Conservation (phyloP, 345 rosid species). For the Populus nigra region DNA sequence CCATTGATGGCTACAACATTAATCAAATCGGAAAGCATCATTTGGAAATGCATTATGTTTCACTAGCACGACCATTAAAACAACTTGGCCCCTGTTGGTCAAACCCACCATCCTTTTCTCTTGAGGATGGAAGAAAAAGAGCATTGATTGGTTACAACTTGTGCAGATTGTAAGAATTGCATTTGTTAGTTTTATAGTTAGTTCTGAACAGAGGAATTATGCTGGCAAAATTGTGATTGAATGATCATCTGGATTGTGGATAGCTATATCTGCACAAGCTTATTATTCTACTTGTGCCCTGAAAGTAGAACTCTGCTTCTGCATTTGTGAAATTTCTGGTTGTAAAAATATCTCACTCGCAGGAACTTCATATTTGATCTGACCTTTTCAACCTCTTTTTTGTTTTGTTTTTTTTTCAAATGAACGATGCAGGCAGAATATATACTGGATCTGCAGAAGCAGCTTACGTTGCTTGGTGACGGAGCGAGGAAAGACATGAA, state of each 20-base stretch:
- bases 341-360: background rate
- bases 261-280: background rate
- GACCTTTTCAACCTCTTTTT: background rate
- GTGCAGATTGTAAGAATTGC: too few relatives aligned
- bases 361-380: background rate
- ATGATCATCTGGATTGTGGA: background rate
- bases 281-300: background rate
- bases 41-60: too few relatives aligned
- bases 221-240: background rate
- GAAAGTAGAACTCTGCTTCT: background rate
- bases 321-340: background rate
- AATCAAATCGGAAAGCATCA: too few relatives aligned
- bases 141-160: too few relatives aligned
- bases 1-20: too few relatives aligned
- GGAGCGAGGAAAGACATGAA: slow-evolving; percentile 64
- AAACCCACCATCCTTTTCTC: too few relatives aligned
- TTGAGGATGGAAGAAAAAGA: too few relatives aligned
- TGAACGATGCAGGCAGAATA: slow-evolving; percentile 60
- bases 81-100: too few relatives aligned
- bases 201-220: too few relatives aligned
- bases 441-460: slow-evolving; percentile 87
- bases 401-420: background rate
- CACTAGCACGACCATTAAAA: too few relatives aligned
- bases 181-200: too few relatives aligned
- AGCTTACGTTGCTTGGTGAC: slow-evolving; percentile 74